Evolutionary conservation across 179 eudicot genomes (phyloP).

Genomic region (Silene vulgaris): DNA sequence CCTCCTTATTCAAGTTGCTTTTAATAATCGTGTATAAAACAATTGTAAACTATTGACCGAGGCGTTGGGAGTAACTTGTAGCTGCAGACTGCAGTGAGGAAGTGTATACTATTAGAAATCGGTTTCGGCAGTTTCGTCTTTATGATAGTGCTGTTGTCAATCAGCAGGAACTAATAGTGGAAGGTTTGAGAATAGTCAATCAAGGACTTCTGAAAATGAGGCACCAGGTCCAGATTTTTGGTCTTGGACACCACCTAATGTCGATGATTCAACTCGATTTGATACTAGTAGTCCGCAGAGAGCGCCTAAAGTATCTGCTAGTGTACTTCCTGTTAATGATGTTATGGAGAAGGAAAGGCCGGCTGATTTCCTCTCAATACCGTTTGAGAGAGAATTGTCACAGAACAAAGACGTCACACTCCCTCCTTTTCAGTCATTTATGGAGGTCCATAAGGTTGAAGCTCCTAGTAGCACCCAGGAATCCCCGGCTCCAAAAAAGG

Average conservation of each 20-base stretch:
- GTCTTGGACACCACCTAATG: constrained; percentile 79
- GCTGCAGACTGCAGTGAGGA: too few relatives aligned
- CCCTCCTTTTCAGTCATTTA: constrained; percentile 72
- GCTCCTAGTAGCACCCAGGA: constrained; percentile 27
- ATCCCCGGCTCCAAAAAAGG: constrained; percentile 34
- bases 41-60: too few relatives aligned
- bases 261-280: constrained; percentile 22
- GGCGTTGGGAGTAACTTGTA: too few relatives aligned
- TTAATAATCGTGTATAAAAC: too few relatives aligned
- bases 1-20: too few relatives aligned
- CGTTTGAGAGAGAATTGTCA: constrained; percentile 53
- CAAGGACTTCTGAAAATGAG: constrained; percentile 29
- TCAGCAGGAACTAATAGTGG: constrained; percentile 34
- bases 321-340: constrained; percentile 24
- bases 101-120: too few relatives aligned
- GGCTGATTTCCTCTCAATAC: constrained; percentile 41
- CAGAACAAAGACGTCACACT: constrained; percentile 36
- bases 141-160: constrained; percentile 4
- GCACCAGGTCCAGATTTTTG: constrained; percentile 86
- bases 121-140: neutral
- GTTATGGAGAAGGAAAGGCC: constrained; percentile 59
- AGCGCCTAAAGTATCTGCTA: constrained; percentile 28
- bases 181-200: constrained; percentile 24
- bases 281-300: constrained; percentile 27
- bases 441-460: constrained; percentile 38